Base-by-base conservation (phyloP, 805 yeast species). In the Aciculoconidium aculeatum region DNA sequence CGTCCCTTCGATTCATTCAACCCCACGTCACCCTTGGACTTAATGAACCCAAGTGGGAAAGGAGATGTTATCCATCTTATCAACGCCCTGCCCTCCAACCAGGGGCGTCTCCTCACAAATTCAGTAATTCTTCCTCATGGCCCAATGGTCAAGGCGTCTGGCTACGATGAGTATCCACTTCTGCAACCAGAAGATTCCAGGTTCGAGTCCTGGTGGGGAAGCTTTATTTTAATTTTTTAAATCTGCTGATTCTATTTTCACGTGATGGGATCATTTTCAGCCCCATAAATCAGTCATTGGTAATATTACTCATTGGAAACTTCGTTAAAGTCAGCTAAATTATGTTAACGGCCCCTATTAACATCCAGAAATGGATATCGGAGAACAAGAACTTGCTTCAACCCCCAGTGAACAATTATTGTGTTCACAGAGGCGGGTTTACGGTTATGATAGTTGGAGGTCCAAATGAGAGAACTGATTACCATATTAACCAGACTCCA, bases 361-460 rank as follows among this genome's bases (percentile, higher is more conserved):
- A 87, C 51, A 70, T 88, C 42, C 71, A 75, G 16, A 73, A 75
- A 43, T 88, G 96, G 96, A 70, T 88, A 11, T 63, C 65, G 21
- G 94, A 83, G 45, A 84, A 88, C 53, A 64, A 67, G 13, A 75
- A 82, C 40, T 65, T 84, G 9, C 67, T 88, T 21, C 78, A 83
- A 52, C 96, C 96, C 2, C 96, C 96, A 1, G 95, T 88, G 18
- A 86, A 86, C 55, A 88, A 88, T 51, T 88, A 60, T 58, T 86
- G 96, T 48, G 72, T 88, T 16, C 95, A 88, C 55, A 67, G 87
- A 27, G 95, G 94, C 4, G 96, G 96, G 0, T 83, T 82, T 52
- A 87, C 96, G 0, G 86, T 87, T 20, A 88, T 88, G 96, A 77
- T 87, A 29, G 94, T 88, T 2, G 96, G 96, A 10, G 96, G 96